These are phyloP conservation scores for Pythium rhizo-oryzae DNA, from an alignment of 352 stramenopile species.

Conservation along the genomic window DNA sequence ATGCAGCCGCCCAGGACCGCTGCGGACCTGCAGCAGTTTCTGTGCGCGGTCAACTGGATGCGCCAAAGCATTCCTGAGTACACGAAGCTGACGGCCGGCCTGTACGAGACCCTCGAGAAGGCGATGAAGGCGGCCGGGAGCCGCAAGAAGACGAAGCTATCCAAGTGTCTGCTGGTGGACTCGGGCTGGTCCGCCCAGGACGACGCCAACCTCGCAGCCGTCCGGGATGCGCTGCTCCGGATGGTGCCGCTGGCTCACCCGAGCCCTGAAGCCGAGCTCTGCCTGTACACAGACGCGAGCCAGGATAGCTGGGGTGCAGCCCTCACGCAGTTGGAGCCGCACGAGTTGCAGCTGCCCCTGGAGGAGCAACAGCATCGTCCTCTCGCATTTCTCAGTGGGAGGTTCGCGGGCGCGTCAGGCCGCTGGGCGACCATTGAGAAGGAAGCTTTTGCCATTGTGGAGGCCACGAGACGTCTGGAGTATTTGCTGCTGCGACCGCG, in stretches of 20 bases:
- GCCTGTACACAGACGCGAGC: slow-evolving; percentile 32
- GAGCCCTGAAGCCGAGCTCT: slow-evolving; percentile 2
- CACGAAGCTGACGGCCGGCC: too few species aligned
- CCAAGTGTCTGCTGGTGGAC: slow-evolving; percentile 12
- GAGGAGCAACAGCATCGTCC: slow-evolving; percentile 25
- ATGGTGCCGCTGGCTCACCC: slow-evolving; percentile 32
- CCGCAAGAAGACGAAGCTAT: slow-evolving; percentile 29
- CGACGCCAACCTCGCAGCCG: background rate
- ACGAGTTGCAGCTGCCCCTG: slow-evolving; percentile 10
- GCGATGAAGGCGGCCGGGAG: slow-evolving; percentile 12
- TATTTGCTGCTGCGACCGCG: slow-evolving; percentile 22
- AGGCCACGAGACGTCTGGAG: slow-evolving; percentile 16
- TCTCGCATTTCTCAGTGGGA: slow-evolving; percentile 28
- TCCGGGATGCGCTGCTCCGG: slow-evolving; percentile 7
- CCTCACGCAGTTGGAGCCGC: slow-evolving; percentile 21
- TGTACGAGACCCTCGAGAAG: slow-evolving; percentile 23
- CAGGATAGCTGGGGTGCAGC: slow-evolving; percentile 27
- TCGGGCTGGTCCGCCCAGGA: slow-evolving; percentile 20
- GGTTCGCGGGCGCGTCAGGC: slow-evolving; percentile 9
- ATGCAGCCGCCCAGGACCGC: slow-evolving; percentile 25
- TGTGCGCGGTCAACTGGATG: slow-evolving; percentile 43
- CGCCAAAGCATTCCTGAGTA: slow-evolving; percentile 35
- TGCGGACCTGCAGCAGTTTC: slow-evolving; percentile 31
- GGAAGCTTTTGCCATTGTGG: slow-evolving; percentile 28
- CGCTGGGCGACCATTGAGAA: slow-evolving; percentile 29